These are phyloP conservation scores for Cystobasidium slooffiae DNA, from an alignment of 1,284 basidiomycete species.

Conservation along the genomic window DNA sequence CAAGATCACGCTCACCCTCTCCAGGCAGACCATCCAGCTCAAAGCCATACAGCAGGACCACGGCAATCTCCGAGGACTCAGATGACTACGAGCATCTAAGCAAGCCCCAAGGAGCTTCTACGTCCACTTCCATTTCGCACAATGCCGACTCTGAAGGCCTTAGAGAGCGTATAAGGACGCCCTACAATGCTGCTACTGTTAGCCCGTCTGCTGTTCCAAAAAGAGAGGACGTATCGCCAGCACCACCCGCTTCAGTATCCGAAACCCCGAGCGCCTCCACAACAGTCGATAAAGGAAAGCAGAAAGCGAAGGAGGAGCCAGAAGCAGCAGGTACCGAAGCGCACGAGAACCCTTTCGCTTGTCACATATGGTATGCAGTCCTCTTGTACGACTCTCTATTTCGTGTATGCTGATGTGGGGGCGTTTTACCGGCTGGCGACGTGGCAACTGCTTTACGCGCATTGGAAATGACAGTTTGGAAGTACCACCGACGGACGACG, in stretches of 20 bases:
- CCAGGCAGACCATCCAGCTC: neutral
- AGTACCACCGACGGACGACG: conserved; percentile 29
- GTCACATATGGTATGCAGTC: conserved; percentile 35
- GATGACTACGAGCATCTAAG: conserved; percentile 21
- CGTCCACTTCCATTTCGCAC: conserved; percentile 3
- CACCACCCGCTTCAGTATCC: neutral
- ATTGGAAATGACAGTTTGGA: conserved; percentile 21
- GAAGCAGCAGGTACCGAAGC: neutral
- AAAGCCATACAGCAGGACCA: neutral
- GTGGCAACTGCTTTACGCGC: conserved; percentile 17
- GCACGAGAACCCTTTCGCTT: conserved; percentile 35
- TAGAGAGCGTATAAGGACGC: conserved; percentile 24
- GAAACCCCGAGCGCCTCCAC: conserved; percentile 10
- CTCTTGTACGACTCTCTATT: neutral
- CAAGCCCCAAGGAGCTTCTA: neutral
- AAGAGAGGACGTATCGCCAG: neutral
- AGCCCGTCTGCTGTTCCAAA: neutral
- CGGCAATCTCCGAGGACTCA: conserved; percentile 14
- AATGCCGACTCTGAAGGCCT: conserved; percentile 12
- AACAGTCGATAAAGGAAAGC: conserved; percentile 35
- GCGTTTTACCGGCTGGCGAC: conserved; percentile 3
- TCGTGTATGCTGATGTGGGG: neutral
- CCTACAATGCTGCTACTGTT: neutral
- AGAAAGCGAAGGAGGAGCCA: conserved; percentile 15
- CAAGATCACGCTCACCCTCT: neutral